phyloP scores from a whole-genome alignment of 441 rosid species.

The Eutrema salsugineum region DNA sequence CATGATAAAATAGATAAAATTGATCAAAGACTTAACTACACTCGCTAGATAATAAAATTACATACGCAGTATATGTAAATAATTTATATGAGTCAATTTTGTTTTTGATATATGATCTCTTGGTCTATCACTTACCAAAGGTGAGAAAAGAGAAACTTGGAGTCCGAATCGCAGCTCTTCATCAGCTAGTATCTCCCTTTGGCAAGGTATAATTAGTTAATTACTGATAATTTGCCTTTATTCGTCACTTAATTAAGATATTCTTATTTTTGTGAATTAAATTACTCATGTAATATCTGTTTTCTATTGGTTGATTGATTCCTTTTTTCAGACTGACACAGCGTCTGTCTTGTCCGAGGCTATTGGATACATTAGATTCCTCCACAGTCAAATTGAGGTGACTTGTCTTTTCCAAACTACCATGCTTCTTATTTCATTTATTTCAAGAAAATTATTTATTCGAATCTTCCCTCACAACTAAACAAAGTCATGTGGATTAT shows the following conservation, averaged over 20 bases:
- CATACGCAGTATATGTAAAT: no score
- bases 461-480: slow-evolving; percentile 14
- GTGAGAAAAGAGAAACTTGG: slow-evolving; percentile 55
- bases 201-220: slow-evolving; percentile 42
- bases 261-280: neutral
- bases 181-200: slow-evolving; percentile 59
- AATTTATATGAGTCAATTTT: no score
- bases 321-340: slow-evolving; percentile 88
- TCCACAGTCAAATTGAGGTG: slow-evolving; percentile 96
- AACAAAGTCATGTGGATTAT: neutral
- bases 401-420: slow-evolving; percentile 35
- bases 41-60: no score
- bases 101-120: neutral
- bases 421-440: slow-evolving; percentile 16
- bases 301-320: slow-evolving; percentile 2
- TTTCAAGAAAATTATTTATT: slow-evolving; percentile 8
- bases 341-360: slow-evolving; percentile 97
- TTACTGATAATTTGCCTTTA: neutral
- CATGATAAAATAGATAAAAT: no score
- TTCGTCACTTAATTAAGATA: neutral
- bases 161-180: slow-evolving; percentile 56
- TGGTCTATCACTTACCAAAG: slow-evolving; percentile 20
- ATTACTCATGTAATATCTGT: neutral
- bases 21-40: no score
- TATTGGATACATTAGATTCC: slow-evolving; percentile 95